These are phyloP conservation scores for Chlamydomonas sp. DNA, from an alignment of 139 green algal genomes.

Conservation along the genomic window DNA sequence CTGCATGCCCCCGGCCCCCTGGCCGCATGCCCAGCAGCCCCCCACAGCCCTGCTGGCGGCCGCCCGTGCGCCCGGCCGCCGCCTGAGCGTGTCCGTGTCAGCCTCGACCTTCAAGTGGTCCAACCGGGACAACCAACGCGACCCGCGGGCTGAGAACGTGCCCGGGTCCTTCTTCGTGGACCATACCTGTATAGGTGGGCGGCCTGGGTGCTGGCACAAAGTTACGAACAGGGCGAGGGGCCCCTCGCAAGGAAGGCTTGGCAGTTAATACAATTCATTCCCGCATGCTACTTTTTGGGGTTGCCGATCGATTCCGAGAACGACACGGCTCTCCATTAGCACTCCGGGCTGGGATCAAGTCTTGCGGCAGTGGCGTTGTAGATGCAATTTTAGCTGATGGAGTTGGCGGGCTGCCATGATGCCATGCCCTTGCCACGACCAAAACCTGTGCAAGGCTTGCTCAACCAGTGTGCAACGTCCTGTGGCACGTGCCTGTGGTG, in stretches of 20 bases:
- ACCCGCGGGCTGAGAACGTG: conserved; percentile 61
- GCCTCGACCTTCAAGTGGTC: not conserved
- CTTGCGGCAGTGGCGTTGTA: not conserved
- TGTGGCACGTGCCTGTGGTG: not conserved
- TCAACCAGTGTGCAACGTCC: not conserved
- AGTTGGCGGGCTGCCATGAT: too few species aligned
- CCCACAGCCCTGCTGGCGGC: too few species aligned
- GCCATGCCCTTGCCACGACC: not conserved
- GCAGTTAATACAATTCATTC: too few species aligned
- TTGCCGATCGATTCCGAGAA: too few species aligned
- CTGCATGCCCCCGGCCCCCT: too few species aligned
- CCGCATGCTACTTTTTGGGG: too few species aligned
- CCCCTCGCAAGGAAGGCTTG: too few species aligned
- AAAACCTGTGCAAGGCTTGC: not conserved
- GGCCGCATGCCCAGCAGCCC: too few species aligned
- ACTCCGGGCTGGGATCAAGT: too few species aligned
- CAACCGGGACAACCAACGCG: conserved; percentile 15
- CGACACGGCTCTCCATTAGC: not conserved
- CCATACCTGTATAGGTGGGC: conserved; percentile 75
- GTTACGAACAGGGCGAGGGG: not conserved
- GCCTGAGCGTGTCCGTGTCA: not conserved
- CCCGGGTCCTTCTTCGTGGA: conserved; percentile 75
- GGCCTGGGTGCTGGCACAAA: not conserved
- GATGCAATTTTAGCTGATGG: not conserved
- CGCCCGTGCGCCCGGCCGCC: not conserved